Conservation (phyloP, 495 filamentous ascomycete genomes). For the Penicillium cosmopolitanum region DNA sequence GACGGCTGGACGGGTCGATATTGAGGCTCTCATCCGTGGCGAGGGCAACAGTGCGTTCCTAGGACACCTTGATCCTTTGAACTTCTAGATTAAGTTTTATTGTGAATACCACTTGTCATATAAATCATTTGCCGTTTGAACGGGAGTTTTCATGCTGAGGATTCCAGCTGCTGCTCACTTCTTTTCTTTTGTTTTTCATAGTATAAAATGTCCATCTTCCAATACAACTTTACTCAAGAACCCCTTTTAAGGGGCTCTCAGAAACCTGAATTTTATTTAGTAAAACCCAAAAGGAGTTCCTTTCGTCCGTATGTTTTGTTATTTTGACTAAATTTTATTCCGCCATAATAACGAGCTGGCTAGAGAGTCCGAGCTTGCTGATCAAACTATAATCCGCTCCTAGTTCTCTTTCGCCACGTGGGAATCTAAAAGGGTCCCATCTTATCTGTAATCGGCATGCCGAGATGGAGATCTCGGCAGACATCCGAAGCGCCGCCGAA, state of each 20-base stretch:
- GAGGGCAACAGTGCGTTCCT: constrained; percentile 62
- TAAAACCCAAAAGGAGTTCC: not conserved
- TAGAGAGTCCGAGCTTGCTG: not conserved
- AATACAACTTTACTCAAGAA: not conserved
- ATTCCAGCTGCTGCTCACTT: not conserved
- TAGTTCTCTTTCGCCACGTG: not conserved
- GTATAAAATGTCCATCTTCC: not conserved
- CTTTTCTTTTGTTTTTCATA: not conserved
- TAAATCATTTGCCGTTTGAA: not conserved
- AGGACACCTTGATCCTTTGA: constrained; percentile 60
- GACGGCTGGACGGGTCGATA: constrained; percentile 76
- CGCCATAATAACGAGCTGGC: no score
- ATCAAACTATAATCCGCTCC: not conserved
- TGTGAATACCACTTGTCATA: constrained; percentile 3
- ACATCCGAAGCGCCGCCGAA: constrained; percentile 21
- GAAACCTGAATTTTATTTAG: not conserved
- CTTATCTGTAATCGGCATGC: constrained; percentile 24
- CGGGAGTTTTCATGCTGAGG: not conserved
- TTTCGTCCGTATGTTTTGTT: not conserved
- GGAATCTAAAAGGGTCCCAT: not conserved
- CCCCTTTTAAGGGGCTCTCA: no score
- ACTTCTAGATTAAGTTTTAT: constrained; percentile 35
- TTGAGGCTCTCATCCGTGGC: constrained; percentile 74
- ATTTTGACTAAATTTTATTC: not conserved
- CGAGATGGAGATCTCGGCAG: constrained; percentile 25